These are phyloP conservation scores for Endocalyx cinctus DNA, from an alignment of 2,329 filamentous ascomycete species.

Conservation along the genomic window DNA sequence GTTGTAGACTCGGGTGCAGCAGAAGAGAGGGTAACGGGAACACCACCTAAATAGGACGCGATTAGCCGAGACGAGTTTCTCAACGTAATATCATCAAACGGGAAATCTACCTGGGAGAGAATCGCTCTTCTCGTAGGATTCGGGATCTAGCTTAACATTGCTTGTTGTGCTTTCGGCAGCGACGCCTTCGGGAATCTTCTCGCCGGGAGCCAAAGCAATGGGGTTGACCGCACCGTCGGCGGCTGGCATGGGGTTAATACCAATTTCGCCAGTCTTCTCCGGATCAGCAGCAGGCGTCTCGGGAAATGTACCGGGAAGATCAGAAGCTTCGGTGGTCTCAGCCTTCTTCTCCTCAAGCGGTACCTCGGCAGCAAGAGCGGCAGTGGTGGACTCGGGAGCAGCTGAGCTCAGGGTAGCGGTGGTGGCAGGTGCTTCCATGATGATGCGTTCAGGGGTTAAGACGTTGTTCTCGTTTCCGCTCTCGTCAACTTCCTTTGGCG, in stretches of 20 bases:
- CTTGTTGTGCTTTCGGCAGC: slow-evolving; percentile 64
- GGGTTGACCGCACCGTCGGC: slow-evolving; percentile 69
- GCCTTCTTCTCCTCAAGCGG: slow-evolving; percentile 50
- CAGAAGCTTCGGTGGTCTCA: slow-evolving; percentile 34
- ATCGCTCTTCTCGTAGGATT: slow-evolving; percentile 80
- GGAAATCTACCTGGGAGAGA: slow-evolving; percentile 45
- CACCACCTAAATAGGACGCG: slow-evolving; percentile 17
- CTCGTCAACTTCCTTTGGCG: slow-evolving; percentile 76
- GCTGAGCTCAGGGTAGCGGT: slow-evolving; percentile 60
- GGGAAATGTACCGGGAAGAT: slow-evolving; percentile 65
- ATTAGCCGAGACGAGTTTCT: too few relatives aligned
- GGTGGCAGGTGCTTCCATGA: slow-evolving; percentile 39
- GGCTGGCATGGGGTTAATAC: slow-evolving; percentile 59
- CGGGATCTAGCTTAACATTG: slow-evolving; percentile 74
- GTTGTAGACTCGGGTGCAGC: slow-evolving; percentile 69
- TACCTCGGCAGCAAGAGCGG: slow-evolving; percentile 60
- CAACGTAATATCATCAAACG: neutral
- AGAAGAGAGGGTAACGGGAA: slow-evolving; percentile 32
- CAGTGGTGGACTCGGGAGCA: slow-evolving; percentile 67
- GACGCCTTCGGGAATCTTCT: slow-evolving; percentile 70
- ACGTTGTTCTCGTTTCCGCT: slow-evolving; percentile 92
- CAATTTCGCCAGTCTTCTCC: slow-evolving; percentile 44
- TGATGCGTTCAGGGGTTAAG: slow-evolving; percentile 68
- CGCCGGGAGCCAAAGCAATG: slow-evolving; percentile 71
- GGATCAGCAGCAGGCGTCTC: slow-evolving; percentile 58